Conservation (phyloP, 805 yeast genomes). For the Metschnikowia cubensis region DNA sequence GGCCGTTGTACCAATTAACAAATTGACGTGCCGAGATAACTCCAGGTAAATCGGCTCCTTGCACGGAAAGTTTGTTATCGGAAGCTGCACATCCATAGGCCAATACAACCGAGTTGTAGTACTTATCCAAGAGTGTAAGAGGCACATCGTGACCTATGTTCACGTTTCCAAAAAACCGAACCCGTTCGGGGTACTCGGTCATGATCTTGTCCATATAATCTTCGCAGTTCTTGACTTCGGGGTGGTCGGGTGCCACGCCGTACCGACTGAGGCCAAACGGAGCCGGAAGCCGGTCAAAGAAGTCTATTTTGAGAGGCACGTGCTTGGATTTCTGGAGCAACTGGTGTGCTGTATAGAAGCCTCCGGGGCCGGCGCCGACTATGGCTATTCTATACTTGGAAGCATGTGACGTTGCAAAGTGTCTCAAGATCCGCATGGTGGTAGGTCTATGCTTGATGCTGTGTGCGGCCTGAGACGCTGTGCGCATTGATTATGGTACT, state of each 20-base stretch:
- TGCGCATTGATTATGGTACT: not conserved
- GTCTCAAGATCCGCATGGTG: slow-evolving; percentile 3
- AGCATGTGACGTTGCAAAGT: slow-evolving; percentile 3
- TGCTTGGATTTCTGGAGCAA: slow-evolving; percentile 42
- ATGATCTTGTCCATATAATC: slow-evolving; percentile 61
- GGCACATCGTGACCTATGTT: slow-evolving; percentile 60
- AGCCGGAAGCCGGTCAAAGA: slow-evolving; percentile 80
- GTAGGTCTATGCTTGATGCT: not conserved
- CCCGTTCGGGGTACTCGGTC: slow-evolving; percentile 22
- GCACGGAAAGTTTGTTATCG: slow-evolving; percentile 52
- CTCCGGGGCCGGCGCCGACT: slow-evolving; percentile 92
- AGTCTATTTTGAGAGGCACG: slow-evolving; percentile 47
- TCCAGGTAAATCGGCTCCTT: slow-evolving; percentile 59
- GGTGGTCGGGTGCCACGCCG: slow-evolving; percentile 99
- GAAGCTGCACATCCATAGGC: slow-evolving; percentile 76
- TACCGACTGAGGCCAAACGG: slow-evolving; percentile 89
- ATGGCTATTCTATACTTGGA: slow-evolving; percentile 53
- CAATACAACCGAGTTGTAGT: slow-evolving; percentile 70
- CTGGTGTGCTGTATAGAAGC: slow-evolving; percentile 19
- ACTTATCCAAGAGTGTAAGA: slow-evolving; percentile 44
- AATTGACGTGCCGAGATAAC: slow-evolving; percentile 79
- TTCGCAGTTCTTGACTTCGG: slow-evolving; percentile 85
- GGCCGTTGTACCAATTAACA: slow-evolving; percentile 96
- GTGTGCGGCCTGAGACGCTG: not conserved
- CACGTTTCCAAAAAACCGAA: slow-evolving; percentile 66